Evolutionary conservation across 2,329 filamentous ascomycete species (phyloP).

Genomic region (Xylaria arbuscula): DNA sequence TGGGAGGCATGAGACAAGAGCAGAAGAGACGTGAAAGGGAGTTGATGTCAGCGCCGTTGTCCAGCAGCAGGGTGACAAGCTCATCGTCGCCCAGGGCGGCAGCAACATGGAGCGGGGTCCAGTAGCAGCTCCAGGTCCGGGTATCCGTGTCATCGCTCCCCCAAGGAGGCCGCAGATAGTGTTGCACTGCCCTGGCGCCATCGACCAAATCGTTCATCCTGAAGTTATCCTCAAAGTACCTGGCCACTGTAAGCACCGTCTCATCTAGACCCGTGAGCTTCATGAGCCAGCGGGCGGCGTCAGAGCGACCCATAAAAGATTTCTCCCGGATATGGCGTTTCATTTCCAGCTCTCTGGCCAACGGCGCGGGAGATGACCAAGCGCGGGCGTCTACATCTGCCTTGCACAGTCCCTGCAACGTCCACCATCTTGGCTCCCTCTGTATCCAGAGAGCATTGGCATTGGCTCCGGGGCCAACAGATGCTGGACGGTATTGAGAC

Average conservation of each 20-base stretch:
- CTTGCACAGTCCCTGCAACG: background rate
- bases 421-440: background rate
- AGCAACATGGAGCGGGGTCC: slow-evolving; percentile 43
- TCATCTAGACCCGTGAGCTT: background rate
- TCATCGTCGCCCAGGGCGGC: slow-evolving; percentile 38
- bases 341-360: too few species aligned
- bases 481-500: slow-evolving; percentile 25
- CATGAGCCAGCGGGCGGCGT: background rate
- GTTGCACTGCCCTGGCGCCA: background rate
- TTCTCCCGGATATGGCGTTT: too few species aligned
- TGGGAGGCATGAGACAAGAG: slow-evolving; percentile 27
- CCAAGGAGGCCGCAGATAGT: background rate
- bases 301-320: too few species aligned
- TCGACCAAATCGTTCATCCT: background rate
- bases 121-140: slow-evolving; percentile 28
- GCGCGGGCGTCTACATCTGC: background rate
- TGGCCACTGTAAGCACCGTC: background rate
- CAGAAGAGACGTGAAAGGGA: slow-evolving; percentile 39
- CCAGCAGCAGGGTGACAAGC: slow-evolving; percentile 39
- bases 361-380: too few species aligned
- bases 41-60: slow-evolving; percentile 41
- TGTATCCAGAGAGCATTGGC: slow-evolving; percentile 33
- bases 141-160: background rate
- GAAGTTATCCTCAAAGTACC: slow-evolving; percentile 13
- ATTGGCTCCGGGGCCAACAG: slow-evolving; percentile 38